These are phyloP conservation scores for Solanum hybrid DNA, from an alignment of 305 asterid species.

Conservation along the genomic window DNA sequence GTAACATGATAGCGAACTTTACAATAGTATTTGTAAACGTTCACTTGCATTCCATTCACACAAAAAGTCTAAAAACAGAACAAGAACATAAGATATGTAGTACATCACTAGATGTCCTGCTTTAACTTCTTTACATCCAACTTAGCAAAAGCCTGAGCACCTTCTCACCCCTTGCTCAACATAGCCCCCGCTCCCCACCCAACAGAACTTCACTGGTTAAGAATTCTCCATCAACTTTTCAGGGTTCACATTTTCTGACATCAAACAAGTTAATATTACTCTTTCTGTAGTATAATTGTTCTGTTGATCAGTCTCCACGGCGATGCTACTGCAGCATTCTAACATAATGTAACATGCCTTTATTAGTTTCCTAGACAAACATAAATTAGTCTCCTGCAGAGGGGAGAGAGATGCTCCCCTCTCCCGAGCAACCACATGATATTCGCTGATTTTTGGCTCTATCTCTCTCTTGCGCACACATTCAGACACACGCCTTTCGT, in stretches of 20 bases:
- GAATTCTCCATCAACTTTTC: not conserved
- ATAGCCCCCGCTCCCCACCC: not conserved
- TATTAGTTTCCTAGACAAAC: not conserved
- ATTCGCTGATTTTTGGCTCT: constrained; percentile 1
- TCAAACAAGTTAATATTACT: not conserved
- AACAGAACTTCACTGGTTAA: not conserved
- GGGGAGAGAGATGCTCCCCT: not conserved
- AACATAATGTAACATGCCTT: not conserved
- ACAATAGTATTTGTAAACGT: not conserved
- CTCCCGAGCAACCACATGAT: not conserved
- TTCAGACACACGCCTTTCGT: not conserved
- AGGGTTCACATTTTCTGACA: not conserved
- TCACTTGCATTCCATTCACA: not conserved
- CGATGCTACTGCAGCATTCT: not conserved
- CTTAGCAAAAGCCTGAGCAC: not conserved
- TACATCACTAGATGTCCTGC: not conserved
- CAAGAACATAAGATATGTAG: not conserved
- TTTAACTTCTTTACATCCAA: not conserved
- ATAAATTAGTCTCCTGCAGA: not conserved
- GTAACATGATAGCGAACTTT: not conserved
- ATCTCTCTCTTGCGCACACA: not conserved
- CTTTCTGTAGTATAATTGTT: not conserved
- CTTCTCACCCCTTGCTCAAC: not conserved
- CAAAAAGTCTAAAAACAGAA: not conserved
- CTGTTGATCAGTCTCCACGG: not conserved